phyloP scores from a whole-genome alignment of 2,329 filamentous ascomycete species.

The Ophiostoma australiae region DNA sequence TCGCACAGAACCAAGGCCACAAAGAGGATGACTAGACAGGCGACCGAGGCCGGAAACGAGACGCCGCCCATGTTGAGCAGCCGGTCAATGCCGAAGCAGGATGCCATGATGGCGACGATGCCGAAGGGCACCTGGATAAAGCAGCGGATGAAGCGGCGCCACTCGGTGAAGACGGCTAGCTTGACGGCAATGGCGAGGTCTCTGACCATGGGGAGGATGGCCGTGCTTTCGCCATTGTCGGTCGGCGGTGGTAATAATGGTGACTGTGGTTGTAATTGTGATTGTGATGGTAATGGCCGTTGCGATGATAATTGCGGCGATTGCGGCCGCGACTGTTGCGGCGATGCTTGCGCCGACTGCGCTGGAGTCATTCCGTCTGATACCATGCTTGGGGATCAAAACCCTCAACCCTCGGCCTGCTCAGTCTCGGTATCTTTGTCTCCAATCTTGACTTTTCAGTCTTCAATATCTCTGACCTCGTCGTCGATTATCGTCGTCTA shows the following conservation, averaged over 20 bases:
- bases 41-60: constrained; percentile 56
- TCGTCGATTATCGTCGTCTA: not conserved
- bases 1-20: constrained; percentile 46
- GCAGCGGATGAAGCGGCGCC: constrained; percentile 31
- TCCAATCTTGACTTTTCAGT: not conserved
- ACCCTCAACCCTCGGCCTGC: too few relatives aligned
- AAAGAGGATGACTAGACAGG: constrained; percentile 53
- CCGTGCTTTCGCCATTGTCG: constrained; percentile 8
- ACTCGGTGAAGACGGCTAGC: constrained; percentile 14
- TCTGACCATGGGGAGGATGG: not conserved
- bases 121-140: constrained; percentile 51
- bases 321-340: constrained; percentile 3
- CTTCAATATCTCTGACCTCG: not conserved
- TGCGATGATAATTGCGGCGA: constrained; percentile 6
- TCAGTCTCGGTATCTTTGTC: too few relatives aligned
- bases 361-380: not conserved
- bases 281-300: not conserved
- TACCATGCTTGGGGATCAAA: not conserved
- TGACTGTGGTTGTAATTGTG: not conserved
- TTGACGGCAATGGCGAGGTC: not conserved
- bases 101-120: constrained; percentile 39
- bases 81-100: constrained; percentile 43
- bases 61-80: constrained; percentile 44
- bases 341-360: not conserved
- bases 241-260: not conserved